Conservation (phyloP, 2,329 filamentous ascomycete species). For the Epichloe elymi region DNA sequence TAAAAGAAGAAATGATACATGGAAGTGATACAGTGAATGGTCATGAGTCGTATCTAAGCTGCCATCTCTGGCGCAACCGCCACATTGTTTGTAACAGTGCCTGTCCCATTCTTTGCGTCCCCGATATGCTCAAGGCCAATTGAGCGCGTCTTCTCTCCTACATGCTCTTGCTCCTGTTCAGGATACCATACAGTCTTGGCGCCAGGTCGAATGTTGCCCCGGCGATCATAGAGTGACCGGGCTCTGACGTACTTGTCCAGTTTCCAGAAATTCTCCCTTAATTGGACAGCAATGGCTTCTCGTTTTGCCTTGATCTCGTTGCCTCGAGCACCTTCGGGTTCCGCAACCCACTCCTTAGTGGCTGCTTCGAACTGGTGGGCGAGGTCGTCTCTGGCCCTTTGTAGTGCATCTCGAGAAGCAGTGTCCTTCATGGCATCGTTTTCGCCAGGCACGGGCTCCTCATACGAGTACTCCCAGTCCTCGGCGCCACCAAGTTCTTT, state of each 20-base stretch:
- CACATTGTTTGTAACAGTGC: background rate
- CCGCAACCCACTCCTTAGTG: conserved; percentile 45
- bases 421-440: conserved; percentile 38
- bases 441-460: conserved; percentile 46
- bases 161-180: background rate
- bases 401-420: conserved; percentile 32
- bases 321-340: conserved; percentile 14
- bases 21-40: too few species aligned
- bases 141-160: background rate
- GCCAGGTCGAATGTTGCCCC: conserved; percentile 4
- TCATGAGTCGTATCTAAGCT: background rate
- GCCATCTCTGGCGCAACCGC: background rate
- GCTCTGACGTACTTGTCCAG: conserved; percentile 56
- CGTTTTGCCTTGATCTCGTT: conserved; percentile 23
- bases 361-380: conserved; percentile 42
- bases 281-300: conserved; percentile 31
- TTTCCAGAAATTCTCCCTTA: conserved; percentile 55
- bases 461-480: conserved; percentile 51
- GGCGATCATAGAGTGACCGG: conserved; percentile 47
- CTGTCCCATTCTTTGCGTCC: background rate
- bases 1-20: too few species aligned
- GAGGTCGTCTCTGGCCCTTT: conserved; percentile 37
- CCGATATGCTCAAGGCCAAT: background rate
- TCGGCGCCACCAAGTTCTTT: conserved; percentile 48
- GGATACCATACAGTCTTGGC: conserved; percentile 3